phyloP scores from a whole-genome alignment of 495 filamentous ascomycete genomes.

The Pyronema domesticum region DNA sequence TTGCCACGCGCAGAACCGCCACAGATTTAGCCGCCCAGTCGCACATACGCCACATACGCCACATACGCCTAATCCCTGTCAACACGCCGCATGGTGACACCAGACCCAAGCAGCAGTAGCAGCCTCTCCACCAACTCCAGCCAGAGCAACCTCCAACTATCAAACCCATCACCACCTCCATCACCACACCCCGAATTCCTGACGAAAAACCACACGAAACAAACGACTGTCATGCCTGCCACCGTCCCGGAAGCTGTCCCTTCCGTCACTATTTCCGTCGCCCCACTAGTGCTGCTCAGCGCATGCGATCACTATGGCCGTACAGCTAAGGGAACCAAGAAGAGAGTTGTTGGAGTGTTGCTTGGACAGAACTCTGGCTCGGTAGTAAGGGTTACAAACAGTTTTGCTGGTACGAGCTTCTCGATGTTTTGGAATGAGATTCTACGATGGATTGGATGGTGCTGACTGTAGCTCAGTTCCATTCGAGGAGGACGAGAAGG shows the following conservation, averaged over 20 bases:
- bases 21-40: too few species aligned
- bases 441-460: conserved; percentile 8
- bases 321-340: conserved; percentile 69
- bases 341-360: conserved; percentile 89
- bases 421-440: conserved; percentile 7
- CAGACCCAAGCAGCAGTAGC: neutral
- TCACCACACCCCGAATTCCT: conserved; percentile 2
- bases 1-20: too few species aligned
- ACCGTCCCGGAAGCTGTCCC: conserved; percentile 22
- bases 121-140: neutral
- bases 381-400: conserved; percentile 93
- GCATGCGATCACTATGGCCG: conserved; percentile 97
- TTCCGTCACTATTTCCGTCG: conserved; percentile 66
- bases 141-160: neutral
- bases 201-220: conserved; percentile 2
- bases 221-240: conserved; percentile 14
- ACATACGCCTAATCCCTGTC: too few species aligned
- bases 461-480: conserved; percentile 45
- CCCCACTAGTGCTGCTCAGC: conserved; percentile 91
- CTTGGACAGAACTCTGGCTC: conserved; percentile 89
- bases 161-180: conserved; percentile 6
- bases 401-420: conserved; percentile 66
- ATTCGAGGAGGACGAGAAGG: conserved; percentile 97
- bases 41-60: too few species aligned
- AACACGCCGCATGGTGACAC: too few species aligned